Conservation (phyloP, 176 grass and related monocot genomes). For the maize (Zea mays) region DNA sequence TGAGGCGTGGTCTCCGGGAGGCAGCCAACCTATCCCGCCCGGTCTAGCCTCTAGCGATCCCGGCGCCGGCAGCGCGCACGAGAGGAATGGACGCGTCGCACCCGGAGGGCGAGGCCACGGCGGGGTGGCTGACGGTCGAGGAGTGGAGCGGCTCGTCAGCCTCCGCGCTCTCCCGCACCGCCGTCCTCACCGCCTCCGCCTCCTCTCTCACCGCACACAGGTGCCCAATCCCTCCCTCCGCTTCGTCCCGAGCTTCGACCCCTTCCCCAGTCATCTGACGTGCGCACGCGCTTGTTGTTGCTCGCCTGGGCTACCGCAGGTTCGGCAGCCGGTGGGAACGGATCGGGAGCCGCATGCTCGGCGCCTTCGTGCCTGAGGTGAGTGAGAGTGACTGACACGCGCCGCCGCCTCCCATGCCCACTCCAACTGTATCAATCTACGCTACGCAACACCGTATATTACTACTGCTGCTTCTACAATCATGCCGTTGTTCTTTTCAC, state of each 20-base stretch:
- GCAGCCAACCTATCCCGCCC: no score
- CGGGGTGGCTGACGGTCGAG: slow-evolving; percentile 69
- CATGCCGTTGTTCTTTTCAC: no score
- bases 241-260: slow-evolving; percentile 11
- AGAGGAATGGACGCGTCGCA: slow-evolving; percentile 17
- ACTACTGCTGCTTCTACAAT: background rate
- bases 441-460: background rate
- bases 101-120: slow-evolving; percentile 17
- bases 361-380: slow-evolving; percentile 91
- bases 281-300: background rate
- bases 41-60: no score
- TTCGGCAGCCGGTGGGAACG: slow-evolving; percentile 70
- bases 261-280: background rate
- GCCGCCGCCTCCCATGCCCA: background rate
- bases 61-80: no score
- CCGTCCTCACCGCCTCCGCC: slow-evolving; percentile 71
- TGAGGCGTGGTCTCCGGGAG: no score
- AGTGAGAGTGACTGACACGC: slow-evolving; percentile 2
- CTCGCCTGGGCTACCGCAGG: slow-evolving; percentile 25
- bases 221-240: slow-evolving; percentile 4
- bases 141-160: slow-evolving; percentile 87
- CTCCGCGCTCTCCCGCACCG: slow-evolving; percentile 70
- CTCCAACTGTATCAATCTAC: background rate
- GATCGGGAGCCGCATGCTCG: slow-evolving; percentile 64
- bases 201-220: slow-evolving; percentile 66